phyloP scores from a whole-genome alignment of 1,284 basidiomycete genomes.

The Ustilago curta region DNA sequence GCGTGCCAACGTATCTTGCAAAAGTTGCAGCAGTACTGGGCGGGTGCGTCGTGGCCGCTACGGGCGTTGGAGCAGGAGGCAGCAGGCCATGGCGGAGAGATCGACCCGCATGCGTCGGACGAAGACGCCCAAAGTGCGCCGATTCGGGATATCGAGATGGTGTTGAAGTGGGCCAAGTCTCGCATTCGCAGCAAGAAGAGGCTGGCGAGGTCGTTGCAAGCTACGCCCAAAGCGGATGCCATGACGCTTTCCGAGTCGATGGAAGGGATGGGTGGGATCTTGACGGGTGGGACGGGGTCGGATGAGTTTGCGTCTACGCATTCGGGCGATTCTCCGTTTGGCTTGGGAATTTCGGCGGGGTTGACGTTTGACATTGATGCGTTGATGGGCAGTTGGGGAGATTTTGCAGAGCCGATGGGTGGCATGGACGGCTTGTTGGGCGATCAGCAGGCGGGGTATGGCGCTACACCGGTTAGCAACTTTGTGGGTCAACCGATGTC shows the following conservation, averaged over 20 bases:
- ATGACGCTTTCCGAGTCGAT: conserved; percentile 21
- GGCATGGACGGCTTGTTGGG: conserved; percentile 21
- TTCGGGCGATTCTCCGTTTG: conserved; percentile 48
- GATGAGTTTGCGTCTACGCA: conserved; percentile 46
- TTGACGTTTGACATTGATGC: conserved; percentile 50
- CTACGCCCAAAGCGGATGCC: conserved; percentile 34
- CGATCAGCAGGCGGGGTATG: too few relatives aligned
- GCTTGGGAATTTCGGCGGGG: conserved; percentile 43
- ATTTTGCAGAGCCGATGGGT: too few relatives aligned
- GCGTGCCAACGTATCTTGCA: conserved; percentile 52
- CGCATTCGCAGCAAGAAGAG: conserved; percentile 34
- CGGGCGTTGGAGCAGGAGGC: conserved; percentile 59
- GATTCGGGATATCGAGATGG: conserved; percentile 60
- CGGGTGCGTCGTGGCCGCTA: conserved; percentile 55
- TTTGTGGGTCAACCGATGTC: not conserved
- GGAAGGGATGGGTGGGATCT: conserved; percentile 22
- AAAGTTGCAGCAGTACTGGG: conserved; percentile 56
- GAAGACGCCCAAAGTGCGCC: conserved; percentile 58
- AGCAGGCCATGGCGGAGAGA: conserved; percentile 38
- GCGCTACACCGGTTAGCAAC: too few relatives aligned
- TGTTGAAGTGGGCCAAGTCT: conserved; percentile 57
- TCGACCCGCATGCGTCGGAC: conserved; percentile 53
- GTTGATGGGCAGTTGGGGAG: conserved; percentile 41
- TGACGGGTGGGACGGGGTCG: conserved; percentile 23
- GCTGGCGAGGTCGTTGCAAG: conserved; percentile 29